phyloP scores from a whole-genome alignment of 2,329 filamentous ascomycete genomes.

The Cercospora brassicicola region DNA sequence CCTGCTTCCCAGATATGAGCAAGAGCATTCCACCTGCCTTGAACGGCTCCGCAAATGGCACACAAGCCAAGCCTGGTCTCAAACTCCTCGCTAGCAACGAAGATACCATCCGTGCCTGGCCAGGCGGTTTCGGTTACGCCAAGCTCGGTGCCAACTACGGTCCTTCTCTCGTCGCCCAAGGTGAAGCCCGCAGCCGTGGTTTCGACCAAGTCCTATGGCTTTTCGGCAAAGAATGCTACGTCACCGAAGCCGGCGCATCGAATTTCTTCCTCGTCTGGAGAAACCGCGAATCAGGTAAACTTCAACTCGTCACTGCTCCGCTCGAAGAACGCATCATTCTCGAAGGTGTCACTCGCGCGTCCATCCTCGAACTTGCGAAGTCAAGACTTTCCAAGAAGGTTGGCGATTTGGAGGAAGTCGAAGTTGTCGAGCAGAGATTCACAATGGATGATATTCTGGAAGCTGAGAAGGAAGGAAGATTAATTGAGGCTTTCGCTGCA shows the following conservation, averaged over 20 bases:
- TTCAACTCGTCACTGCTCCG: constrained; percentile 78
- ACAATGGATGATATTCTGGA: constrained; percentile 75
- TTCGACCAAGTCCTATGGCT: constrained; percentile 95
- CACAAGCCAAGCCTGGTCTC: constrained; percentile 45
- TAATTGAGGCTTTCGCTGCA: constrained; percentile 81
- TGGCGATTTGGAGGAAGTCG: constrained; percentile 47
- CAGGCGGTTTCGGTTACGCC: constrained; percentile 85
- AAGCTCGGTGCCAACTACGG: constrained; percentile 96
- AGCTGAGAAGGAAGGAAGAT: constrained; percentile 70
- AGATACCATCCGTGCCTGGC: constrained; percentile 88
- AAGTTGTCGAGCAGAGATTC: constrained; percentile 79
- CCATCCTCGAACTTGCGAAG: constrained; percentile 70
- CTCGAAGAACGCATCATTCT: constrained; percentile 78
- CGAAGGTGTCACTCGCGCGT: constrained; percentile 82
- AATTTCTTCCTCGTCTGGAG: constrained; percentile 90
- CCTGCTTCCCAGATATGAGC: constrained; percentile 49
- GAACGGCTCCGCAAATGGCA: constrained; percentile 25
- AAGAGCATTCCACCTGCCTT: constrained; percentile 36
- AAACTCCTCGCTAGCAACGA: constrained; percentile 75
- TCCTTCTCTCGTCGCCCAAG: constrained; percentile 74
- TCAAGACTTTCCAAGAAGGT: constrained; percentile 54
- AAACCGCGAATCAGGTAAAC: constrained; percentile 54
- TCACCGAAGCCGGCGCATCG: constrained; percentile 86
- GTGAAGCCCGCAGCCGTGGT: constrained; percentile 69
- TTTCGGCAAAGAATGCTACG: constrained; percentile 72